Evolutionary conservation across 176 grass and related monocot species (phyloP), one percentile per base, ranked within the genome.

Genomic region (Ananas comosus): DNA sequence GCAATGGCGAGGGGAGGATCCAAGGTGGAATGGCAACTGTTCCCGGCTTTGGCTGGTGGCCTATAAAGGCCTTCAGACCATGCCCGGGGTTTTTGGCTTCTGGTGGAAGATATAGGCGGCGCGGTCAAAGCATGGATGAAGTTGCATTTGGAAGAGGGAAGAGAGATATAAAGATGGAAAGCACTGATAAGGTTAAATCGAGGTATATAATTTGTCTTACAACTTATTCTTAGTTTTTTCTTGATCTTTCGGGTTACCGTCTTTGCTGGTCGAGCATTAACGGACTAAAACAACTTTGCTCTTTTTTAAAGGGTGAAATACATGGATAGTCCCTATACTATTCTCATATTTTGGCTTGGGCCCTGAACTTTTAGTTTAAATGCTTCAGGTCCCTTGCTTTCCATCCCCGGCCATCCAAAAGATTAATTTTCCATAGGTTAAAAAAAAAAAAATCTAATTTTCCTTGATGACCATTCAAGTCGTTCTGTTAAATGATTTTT

Each of bases 101-200:
- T 27, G 94, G 94, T 6, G 89, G 89, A n/a, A 80, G 94, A 19
- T 97, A 97, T 71, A 77, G 80, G 57, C 87, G 89, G 47, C 82
- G 82, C 48, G 89, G 89, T 2, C 94, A 97, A 51, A 97, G 83
- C 86, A 92, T 97, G 86, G 94, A 97, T 24, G 89, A 97, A 51
- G 94, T 92, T 11, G 85, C 83, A 13, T 87, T 82, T 66, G 89
- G 89, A 27, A 83, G 75, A 72, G 73, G 69, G 8, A 77, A 77
- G 74, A 89, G 85, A 56, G 66, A 51, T 13, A 9, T 70, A 7
- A 51, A 79, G 33, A 51, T 53, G 16, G 63, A 83, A 5, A 89
- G 74, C 13, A 29, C 57, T 10, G 14, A 76, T 77, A 69, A 81
- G 70, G 82, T 66, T 18, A 76, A 58, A 21, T 77, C 33, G 63